phyloP scores from a whole-genome alignment of 768 basidiomycete species.

The Plicaturopsis crispa region DNA sequence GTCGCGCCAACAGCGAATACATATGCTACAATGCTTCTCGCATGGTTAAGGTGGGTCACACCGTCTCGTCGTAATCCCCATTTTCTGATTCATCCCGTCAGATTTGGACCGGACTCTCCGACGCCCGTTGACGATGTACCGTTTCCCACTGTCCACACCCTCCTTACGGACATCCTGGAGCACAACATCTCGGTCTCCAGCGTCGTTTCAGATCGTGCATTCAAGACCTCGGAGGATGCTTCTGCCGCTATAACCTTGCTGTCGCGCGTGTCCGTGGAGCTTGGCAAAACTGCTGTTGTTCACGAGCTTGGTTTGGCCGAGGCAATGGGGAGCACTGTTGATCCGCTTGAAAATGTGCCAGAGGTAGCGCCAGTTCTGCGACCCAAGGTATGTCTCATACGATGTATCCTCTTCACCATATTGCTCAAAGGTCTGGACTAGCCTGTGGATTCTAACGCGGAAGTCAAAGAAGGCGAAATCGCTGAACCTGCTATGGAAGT shows the following conservation, averaged over 20 bases:
- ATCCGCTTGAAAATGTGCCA: constrained; percentile 45
- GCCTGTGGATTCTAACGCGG: constrained; percentile 9
- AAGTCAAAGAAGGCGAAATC: constrained; percentile 13
- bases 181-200: constrained; percentile 40
- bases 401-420: constrained; percentile 1
- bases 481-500: constrained; percentile 29
- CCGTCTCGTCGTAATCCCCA: not conserved
- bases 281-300: constrained; percentile 42
- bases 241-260: constrained; percentile 45
- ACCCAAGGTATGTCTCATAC: constrained; percentile 24
- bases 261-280: constrained; percentile 52
- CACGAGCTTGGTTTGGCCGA: constrained; percentile 50
- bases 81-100: constrained; percentile 16
- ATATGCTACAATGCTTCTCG: constrained; percentile 63
- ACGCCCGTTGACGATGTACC: constrained; percentile 10
- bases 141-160: constrained; percentile 12
- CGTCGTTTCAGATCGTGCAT: constrained; percentile 51
- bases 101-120: constrained; percentile 30
- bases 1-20: constrained; percentile 47
- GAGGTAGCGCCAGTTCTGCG: constrained; percentile 55
- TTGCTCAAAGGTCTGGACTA: constrained; percentile 13
- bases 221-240: constrained; percentile 49
- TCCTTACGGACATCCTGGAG: constrained; percentile 39
- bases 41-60: constrained; percentile 42
- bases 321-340: constrained; percentile 31